A percentile compares a stretch with the other conserved stretches of the same genome.
These are phyloP conservation scores for Sugiyamaella neomexicana DNA, from an alignment of 1,139 yeast genomes.

Conservation along the genomic window DNA sequence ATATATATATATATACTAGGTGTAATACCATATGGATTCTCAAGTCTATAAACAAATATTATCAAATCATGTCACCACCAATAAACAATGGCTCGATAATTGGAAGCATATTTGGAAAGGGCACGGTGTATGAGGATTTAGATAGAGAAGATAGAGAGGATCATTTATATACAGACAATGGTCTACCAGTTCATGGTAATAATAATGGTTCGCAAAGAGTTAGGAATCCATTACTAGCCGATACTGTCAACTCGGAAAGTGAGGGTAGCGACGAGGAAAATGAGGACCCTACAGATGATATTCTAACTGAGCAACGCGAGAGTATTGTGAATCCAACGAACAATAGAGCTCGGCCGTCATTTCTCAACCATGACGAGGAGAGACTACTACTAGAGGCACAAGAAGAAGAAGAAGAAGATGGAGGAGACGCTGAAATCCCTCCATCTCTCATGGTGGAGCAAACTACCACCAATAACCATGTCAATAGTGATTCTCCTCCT, in stretches of 20 bases:
- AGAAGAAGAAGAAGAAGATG: conserved; percentile 9
- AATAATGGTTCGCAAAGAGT: background rate
- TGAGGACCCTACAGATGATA: conserved; percentile 6
- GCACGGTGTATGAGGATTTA: conserved; percentile 24
- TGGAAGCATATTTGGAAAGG: conserved; percentile 26
- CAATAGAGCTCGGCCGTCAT: background rate
- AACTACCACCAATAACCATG: background rate
- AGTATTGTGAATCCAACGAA: background rate
- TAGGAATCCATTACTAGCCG: background rate
- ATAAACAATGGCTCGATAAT: conserved; percentile 16
- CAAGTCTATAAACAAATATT: background rate
- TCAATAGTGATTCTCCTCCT: background rate
- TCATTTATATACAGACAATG: background rate
- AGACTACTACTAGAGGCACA: background rate
- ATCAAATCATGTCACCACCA: conserved; percentile 1
- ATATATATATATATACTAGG: too few relatives aligned
- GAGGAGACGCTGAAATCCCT: conserved; percentile 29
- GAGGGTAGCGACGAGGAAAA: conserved; percentile 13
- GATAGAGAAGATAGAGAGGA: conserved; percentile 20
- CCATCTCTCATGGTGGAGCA: conserved; percentile 33
- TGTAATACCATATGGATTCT: too few relatives aligned
- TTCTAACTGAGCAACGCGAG: conserved; percentile 5
- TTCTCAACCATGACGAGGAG: background rate
- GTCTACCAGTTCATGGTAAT: too few relatives aligned
- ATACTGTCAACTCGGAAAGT: conserved; percentile 11